phyloP scores from a whole-genome alignment of 345 rosid species.

The Acer negundo region DNA sequence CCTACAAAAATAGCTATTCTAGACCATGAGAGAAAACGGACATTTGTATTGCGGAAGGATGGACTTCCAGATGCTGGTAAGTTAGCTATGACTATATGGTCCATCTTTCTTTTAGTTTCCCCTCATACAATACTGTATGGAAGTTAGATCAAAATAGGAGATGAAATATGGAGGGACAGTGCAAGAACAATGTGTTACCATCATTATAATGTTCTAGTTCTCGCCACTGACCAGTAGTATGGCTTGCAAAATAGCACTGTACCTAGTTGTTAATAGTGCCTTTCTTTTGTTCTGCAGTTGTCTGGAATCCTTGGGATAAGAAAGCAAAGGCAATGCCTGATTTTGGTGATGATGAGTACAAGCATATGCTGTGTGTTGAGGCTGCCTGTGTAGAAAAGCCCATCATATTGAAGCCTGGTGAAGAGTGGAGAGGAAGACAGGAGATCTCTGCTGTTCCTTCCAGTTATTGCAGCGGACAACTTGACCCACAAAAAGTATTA shows the following conservation, averaged over 20 bases:
- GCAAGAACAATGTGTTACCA: not conserved
- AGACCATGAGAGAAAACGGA: conserved; percentile 66
- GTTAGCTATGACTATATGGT: conserved; percentile 1
- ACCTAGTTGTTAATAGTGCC: not conserved
- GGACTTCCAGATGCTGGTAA: conserved; percentile 76
- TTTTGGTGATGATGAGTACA: conserved; percentile 60
- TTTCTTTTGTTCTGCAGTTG: conserved; percentile 39
- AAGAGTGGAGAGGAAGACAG: conserved; percentile 64
- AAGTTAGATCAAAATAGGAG: not conserved
- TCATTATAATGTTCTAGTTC: not conserved
- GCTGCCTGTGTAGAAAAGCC: conserved; percentile 63
- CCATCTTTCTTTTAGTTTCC: not conserved
- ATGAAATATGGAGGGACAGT: not conserved
- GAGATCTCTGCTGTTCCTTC: conserved; percentile 61
- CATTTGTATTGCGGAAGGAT: conserved; percentile 60
- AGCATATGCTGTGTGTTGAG: conserved; percentile 62
- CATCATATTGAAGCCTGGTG: conserved; percentile 59
- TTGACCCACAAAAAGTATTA: conserved; percentile 49
- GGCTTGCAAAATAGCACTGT: not conserved
- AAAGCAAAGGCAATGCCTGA: conserved; percentile 57
- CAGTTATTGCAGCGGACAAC: conserved; percentile 66
- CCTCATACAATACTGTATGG: not conserved
- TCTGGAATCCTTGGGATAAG: conserved; percentile 74
- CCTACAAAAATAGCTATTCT: conserved; percentile 64
- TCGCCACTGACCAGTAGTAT: not conserved